Conservation (phyloP, 2,329 filamentous ascomycete species). For the Graphilbum ipis-grandicollis region DNA sequence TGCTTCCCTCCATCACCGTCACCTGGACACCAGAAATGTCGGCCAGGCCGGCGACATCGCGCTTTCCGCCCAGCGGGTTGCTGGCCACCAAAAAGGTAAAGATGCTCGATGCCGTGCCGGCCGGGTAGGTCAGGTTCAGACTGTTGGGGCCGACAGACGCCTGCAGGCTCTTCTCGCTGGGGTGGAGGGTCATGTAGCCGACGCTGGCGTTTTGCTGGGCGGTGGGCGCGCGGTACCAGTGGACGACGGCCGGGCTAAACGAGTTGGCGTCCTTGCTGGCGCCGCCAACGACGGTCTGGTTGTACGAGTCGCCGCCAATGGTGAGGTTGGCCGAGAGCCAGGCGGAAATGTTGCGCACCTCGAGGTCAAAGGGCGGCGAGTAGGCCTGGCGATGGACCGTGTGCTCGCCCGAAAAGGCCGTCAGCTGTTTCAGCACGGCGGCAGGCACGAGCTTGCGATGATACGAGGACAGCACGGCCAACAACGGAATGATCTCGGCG, state of each 20-base stretch:
- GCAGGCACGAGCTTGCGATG: slow-evolving; percentile 1
- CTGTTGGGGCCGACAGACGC: slow-evolving; percentile 21
- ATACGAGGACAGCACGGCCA: slow-evolving; percentile 18
- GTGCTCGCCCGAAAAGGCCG: slow-evolving; percentile 30
- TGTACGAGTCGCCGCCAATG: slow-evolving; percentile 42
- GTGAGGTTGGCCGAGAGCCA: slow-evolving; percentile 39
- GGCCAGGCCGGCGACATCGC: slow-evolving; percentile 24
- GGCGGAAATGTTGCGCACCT: slow-evolving; percentile 38
- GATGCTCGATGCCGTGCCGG: slow-evolving; percentile 26
- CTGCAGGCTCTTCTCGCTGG: slow-evolving; percentile 21
- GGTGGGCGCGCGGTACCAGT: slow-evolving; percentile 26
- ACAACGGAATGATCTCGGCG: slow-evolving; percentile 37
- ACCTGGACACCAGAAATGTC: slow-evolving; percentile 31
- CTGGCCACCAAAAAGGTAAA: slow-evolving; percentile 34
- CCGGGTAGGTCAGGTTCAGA: slow-evolving; percentile 35
- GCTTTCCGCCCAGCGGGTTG: slow-evolving; percentile 19
- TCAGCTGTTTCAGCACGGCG: slow-evolving; percentile 21
- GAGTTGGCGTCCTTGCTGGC: slow-evolving; percentile 29
- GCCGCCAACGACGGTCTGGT: slow-evolving; percentile 37
- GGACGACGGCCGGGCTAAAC: slow-evolving; percentile 42
- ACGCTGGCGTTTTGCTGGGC: slow-evolving; percentile 14
- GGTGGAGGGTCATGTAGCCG: slow-evolving; percentile 15
- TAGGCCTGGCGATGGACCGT: slow-evolving; percentile 33
- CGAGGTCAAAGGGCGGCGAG: slow-evolving; percentile 39
- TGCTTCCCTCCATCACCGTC: slow-evolving; percentile 23